Percentiles rank a stretch among this genome's conserved stretches.
These are phyloP conservation scores for Ascochyta fabae DNA, from an alignment of 2,329 filamentous ascomycete genomes.

Conservation along the genomic window DNA sequence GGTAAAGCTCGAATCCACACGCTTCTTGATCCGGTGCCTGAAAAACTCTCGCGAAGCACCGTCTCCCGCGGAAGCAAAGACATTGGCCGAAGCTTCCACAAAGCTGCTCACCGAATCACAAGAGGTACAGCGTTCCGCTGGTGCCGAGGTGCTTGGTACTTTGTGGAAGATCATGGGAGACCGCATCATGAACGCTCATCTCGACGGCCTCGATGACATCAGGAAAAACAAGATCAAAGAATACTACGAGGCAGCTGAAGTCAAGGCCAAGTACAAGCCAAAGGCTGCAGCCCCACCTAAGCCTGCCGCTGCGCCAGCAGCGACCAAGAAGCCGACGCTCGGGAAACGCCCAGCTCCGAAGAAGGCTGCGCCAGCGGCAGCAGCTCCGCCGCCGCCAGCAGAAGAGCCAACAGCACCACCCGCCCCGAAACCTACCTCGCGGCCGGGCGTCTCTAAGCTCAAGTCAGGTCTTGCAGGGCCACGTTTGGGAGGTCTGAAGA, in stretches of 20 bases:
- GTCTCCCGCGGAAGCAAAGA: slow-evolving; percentile 79
- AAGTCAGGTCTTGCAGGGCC: slow-evolving; percentile 49
- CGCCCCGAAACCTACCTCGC: slow-evolving; percentile 65
- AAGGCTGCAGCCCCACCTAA: slow-evolving; percentile 71
- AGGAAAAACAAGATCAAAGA: slow-evolving; percentile 96
- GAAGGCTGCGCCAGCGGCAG: slow-evolving; percentile 55
- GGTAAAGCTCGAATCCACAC: slow-evolving; percentile 93
- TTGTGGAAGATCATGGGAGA: slow-evolving; percentile 99
- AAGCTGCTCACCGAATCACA: slow-evolving; percentile 90
- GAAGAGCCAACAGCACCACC: slow-evolving; percentile 61
- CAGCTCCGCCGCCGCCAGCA: slow-evolving; percentile 47
- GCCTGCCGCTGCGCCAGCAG: slow-evolving; percentile 58
- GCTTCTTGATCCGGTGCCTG: slow-evolving; percentile 88
- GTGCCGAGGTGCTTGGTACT: slow-evolving; percentile 89
- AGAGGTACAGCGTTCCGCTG: slow-evolving; percentile 83
- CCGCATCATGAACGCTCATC: slow-evolving; percentile 88
- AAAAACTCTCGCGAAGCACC: slow-evolving; percentile 84
- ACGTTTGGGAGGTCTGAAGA: slow-evolving; percentile 51
- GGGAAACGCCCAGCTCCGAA: slow-evolving; percentile 62
- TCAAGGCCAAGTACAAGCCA: slow-evolving; percentile 90
- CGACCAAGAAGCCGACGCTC: slow-evolving; percentile 44
- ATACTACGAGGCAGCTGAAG: slow-evolving; percentile 80
- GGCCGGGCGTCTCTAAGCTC: slow-evolving; percentile 52
- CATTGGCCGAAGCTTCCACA: slow-evolving; percentile 85
- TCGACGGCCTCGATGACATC: slow-evolving; percentile 93